These are phyloP conservation scores for Aquilaria sinensis DNA, from an alignment of 345 rosid genomes.

Conservation along the genomic window DNA sequence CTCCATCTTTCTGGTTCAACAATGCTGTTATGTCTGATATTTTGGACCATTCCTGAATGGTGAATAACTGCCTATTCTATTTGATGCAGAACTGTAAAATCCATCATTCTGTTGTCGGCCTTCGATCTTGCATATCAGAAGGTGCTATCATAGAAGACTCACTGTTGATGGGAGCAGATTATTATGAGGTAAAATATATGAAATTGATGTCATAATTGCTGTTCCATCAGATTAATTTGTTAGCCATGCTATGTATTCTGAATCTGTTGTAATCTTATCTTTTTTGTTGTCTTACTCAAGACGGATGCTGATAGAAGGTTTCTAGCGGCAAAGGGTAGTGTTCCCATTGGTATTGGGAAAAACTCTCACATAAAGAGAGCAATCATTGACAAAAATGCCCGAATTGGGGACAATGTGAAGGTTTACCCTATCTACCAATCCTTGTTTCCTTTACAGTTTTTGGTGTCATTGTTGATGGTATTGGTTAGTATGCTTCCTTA, in stretches of 20 bases:
- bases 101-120: slow-evolving; percentile 94
- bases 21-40: not conserved
- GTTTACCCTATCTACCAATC: slow-evolving; percentile 17
- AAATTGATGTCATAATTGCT: not conserved
- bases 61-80: slow-evolving; percentile 1
- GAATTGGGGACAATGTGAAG: slow-evolving; percentile 89
- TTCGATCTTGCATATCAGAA: slow-evolving; percentile 90
- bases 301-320: slow-evolving; percentile 84
- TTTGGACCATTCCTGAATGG: not conserved
- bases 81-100: slow-evolving; percentile 76
- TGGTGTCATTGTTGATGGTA: not conserved
- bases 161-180: slow-evolving; percentile 92
- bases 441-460: no score
- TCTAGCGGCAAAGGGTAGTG: slow-evolving; percentile 85
- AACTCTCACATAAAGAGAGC: slow-evolving; percentile 87
- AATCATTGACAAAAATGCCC: slow-evolving; percentile 90
- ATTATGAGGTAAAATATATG: slow-evolving; percentile 57
- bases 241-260: not conserved
- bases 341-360: slow-evolving; percentile 86
- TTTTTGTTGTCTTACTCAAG: slow-evolving; percentile 25
- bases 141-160: slow-evolving; percentile 95
- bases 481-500: not conserved
- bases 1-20: not conserved
- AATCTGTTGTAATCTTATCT: not conserved
- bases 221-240: not conserved